Conservation (phyloP, 768 basidiomycete genomes). For the Lepiota brunneoincarnata region DNA sequence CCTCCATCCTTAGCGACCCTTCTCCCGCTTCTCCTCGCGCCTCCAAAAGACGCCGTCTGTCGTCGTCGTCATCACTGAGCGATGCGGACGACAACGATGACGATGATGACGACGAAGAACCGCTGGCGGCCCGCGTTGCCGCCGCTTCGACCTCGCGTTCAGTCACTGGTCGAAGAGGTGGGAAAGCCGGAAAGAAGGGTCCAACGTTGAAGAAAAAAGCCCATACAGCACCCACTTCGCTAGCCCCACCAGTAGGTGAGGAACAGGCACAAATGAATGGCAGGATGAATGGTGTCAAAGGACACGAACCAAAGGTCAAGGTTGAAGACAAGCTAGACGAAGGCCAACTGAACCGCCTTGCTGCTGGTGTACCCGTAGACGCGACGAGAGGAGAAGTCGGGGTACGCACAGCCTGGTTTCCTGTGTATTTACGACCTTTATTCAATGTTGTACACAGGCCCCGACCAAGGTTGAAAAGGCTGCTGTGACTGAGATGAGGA, state of each 20-base stretch:
- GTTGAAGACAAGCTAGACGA: slow-evolving; percentile 81
- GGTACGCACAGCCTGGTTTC: slow-evolving; percentile 28
- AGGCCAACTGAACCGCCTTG: slow-evolving; percentile 70
- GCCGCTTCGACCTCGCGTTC: slow-evolving; percentile 20
- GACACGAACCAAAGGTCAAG: slow-evolving; percentile 55
- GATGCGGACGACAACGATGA: slow-evolving; percentile 47
- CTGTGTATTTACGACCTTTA: background rate
- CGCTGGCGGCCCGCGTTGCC: slow-evolving; percentile 48
- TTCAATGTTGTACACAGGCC: slow-evolving; percentile 34
- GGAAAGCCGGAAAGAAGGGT: slow-evolving; percentile 53
- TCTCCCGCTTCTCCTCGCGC: slow-evolving; percentile 43
- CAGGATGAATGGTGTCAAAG: slow-evolving; percentile 41
- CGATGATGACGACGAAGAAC: slow-evolving; percentile 54
- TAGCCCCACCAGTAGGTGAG: slow-evolving; percentile 36
- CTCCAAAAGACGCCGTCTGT: slow-evolving; percentile 51
- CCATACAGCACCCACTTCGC: slow-evolving; percentile 49
- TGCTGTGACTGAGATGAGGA: slow-evolving; percentile 75
- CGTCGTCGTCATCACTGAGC: slow-evolving; percentile 47
- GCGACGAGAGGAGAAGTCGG: slow-evolving; percentile 35
- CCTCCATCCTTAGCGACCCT: slow-evolving; percentile 49
- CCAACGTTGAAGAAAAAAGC: slow-evolving; percentile 58
- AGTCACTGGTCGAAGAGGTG: slow-evolving; percentile 37
- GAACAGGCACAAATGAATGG: slow-evolving; percentile 37
- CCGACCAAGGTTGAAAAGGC: slow-evolving; percentile 68
- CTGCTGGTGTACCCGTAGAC: slow-evolving; percentile 80